A percentile compares a stretch with the other conserved stretches of the same genome.
Evolutionary conservation across 176 grass and related monocot genomes (phyloP).

Genomic region (Microstegium vimineum): DNA sequence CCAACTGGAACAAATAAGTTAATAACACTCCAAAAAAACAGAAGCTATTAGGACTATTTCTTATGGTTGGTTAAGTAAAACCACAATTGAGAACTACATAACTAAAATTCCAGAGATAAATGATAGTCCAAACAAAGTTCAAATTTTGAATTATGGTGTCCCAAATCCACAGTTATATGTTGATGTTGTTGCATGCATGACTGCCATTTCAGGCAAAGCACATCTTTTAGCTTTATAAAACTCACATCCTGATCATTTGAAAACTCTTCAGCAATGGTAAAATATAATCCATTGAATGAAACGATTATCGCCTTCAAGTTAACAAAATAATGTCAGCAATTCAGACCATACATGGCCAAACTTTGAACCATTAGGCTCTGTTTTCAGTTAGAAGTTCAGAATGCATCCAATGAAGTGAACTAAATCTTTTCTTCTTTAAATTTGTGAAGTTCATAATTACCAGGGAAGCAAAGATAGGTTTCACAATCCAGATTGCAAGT

Average conservation of each 20-base stretch:
- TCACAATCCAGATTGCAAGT: neutral
- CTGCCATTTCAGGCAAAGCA: neutral
- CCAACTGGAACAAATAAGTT: neutral
- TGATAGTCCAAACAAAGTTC: neutral
- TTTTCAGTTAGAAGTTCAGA: constrained; percentile 3
- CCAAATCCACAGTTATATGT: neutral
- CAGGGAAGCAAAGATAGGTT: neutral
- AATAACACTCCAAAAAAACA: neutral
- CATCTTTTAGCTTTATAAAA: neutral
- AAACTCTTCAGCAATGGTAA: neutral
- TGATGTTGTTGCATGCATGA: neutral
- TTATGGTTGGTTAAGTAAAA: constrained; percentile 12
- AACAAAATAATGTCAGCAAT: constrained; percentile 13
- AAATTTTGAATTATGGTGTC: neutral
- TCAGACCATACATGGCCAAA: neutral
- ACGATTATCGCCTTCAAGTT: neutral
- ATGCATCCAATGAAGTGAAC: neutral
- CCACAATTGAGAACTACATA: neutral
- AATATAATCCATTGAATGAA: constrained; percentile 1
- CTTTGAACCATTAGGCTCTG: neutral
- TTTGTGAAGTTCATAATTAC: neutral
- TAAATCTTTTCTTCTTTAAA: neutral
- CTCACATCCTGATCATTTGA: neutral
- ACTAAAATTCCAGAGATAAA: neutral
- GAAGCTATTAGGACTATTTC: neutral